Conservation (phyloP, 2,329 filamentous ascomycete species). For the Verticillium dahliae region DNA sequence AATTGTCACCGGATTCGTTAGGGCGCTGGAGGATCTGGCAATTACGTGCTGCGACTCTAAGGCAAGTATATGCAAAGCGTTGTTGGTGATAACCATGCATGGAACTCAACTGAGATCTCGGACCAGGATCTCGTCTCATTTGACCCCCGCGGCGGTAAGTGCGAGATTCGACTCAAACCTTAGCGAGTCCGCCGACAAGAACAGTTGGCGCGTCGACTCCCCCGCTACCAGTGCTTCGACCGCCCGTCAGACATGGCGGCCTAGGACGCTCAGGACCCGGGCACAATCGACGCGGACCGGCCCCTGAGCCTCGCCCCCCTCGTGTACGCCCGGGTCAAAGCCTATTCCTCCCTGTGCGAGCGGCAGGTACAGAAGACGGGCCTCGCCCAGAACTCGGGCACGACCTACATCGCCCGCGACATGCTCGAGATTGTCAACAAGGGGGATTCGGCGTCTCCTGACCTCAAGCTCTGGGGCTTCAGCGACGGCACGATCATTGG, state of each 20-base stretch:
- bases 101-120: not conserved
- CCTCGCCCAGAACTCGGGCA: conserved; percentile 34
- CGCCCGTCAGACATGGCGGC: conserved; percentile 30
- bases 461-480: conserved; percentile 46
- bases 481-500: conserved; percentile 49
- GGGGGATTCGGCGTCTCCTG: conserved; percentile 26
- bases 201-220: conserved; percentile 41
- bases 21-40: conserved; percentile 44
- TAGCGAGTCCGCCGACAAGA: not conserved
- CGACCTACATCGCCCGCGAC: conserved; percentile 37
- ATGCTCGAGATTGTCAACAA: conserved; percentile 40
- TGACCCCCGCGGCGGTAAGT: conserved; percentile 39
- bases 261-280: conserved; percentile 37
- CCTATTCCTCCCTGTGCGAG: conserved; percentile 37
- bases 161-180: not conserved
- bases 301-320: not conserved
- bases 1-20: conserved; percentile 5
- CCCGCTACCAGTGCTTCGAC: conserved; percentile 45
- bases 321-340: conserved; percentile 32
- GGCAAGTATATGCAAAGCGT: conserved; percentile 32
- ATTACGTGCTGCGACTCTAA: conserved; percentile 22
- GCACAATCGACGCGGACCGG: conserved; percentile 36
- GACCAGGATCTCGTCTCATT: conserved; percentile 41
- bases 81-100: conserved; percentile 35
- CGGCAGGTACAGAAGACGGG: conserved; percentile 23